Conservation (phyloP, 2,329 filamentous ascomycete species). For the Cadophora luteo-olivacea region DNA sequence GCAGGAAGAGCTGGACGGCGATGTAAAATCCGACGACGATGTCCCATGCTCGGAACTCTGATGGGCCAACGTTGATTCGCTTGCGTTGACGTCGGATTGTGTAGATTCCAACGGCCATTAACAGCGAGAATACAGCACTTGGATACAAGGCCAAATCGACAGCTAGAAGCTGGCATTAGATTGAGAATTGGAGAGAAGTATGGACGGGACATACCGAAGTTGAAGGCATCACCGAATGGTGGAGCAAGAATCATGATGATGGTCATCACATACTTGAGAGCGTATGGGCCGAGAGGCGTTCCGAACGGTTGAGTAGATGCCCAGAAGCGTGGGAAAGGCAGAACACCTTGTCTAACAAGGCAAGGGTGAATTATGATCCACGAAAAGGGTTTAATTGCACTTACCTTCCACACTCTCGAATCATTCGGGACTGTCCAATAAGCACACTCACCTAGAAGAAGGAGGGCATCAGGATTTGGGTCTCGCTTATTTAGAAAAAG, state of each 20-base stretch:
- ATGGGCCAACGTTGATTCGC: constrained; percentile 53
- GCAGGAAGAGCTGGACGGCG: constrained; percentile 63
- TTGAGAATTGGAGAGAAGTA: constrained; percentile 12
- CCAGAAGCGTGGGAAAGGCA: constrained; percentile 67
- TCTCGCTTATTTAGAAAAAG: neutral
- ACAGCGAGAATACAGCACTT: constrained; percentile 60
- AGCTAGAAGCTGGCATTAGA: constrained; percentile 46
- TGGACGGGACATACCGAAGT: constrained; percentile 54
- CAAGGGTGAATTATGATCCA: neutral
- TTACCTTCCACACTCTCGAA: constrained; percentile 60
- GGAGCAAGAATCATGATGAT: constrained; percentile 65
- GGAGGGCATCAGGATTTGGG: neutral
- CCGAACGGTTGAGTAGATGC: constrained; percentile 68
- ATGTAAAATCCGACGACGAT: constrained; percentile 64
- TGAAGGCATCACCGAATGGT: constrained; percentile 69
- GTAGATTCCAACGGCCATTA: constrained; percentile 63
- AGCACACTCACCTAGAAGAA: constrained; percentile 46
- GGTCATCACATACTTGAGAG: constrained; percentile 63
- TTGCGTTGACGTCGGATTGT: constrained; percentile 61
- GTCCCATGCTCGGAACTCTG: constrained; percentile 66
- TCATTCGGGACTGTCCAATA: constrained; percentile 60
- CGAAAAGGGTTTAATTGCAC: neutral
- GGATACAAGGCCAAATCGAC: constrained; percentile 67
- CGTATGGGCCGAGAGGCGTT: constrained; percentile 65
- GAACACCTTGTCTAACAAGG: constrained; percentile 57